A percentile compares a stretch with the other conserved stretches of the same genome.
Conservation (phyloP, 345 rosid genomes). For the Zanthoxylum bungeanum region DNA sequence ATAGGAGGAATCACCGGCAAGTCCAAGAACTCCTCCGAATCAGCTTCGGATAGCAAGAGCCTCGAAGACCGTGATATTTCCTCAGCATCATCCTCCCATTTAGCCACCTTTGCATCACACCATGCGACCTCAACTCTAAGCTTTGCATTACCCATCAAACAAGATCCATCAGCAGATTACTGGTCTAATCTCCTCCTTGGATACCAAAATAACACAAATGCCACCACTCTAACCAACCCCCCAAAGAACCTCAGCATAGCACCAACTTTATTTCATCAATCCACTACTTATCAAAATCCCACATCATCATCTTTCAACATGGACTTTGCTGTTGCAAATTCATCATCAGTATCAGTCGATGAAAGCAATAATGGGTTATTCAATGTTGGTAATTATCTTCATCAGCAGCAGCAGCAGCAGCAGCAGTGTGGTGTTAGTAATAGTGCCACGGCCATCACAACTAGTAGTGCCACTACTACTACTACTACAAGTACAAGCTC, state of each 20-base stretch:
- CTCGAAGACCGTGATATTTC: conserved; percentile 43
- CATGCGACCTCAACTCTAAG: conserved; percentile 37
- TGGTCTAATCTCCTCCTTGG: conserved; percentile 66
- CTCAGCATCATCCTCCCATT: conserved; percentile 41
- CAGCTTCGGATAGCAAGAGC: conserved; percentile 47
- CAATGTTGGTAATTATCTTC: conserved; percentile 32
- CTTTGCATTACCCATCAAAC: conserved; percentile 65
- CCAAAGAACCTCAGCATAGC: conserved; percentile 9
- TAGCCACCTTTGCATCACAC: conserved; percentile 36
- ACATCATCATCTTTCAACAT: conserved; percentile 13
- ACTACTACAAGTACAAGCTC: conserved; percentile 10
- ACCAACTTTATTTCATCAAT: conserved; percentile 17
- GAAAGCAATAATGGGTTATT: conserved; percentile 25
- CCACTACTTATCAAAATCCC: conserved; percentile 15
- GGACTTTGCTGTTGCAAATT: conserved; percentile 32
- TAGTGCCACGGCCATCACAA: not conserved
- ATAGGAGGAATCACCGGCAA: conserved; percentile 61
- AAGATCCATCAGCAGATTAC: conserved; percentile 52
- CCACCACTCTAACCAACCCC: conserved; percentile 11
- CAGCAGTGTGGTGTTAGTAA: conserved; percentile 25
- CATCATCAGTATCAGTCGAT: conserved; percentile 12
- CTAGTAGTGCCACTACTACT: not conserved
- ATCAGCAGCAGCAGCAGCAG: conserved; percentile 33
- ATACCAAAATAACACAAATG: conserved; percentile 27
- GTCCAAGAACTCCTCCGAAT: conserved; percentile 43